Evolutionary conservation across 148 eudicot species (phyloP).

Genomic region (Vaccinium macrocarpon): DNA sequence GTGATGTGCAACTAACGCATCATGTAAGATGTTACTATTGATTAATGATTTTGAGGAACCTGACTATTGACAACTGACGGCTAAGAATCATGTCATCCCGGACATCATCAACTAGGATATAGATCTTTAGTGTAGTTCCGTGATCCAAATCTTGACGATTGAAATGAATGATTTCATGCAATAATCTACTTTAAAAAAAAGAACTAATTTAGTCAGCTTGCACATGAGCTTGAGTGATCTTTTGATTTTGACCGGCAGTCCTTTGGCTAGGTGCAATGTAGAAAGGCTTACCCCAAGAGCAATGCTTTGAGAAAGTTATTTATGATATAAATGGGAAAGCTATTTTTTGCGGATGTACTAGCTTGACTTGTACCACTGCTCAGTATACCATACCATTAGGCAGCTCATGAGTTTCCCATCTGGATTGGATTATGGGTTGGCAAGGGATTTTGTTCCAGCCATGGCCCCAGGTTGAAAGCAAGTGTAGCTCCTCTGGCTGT

Average conservation of each 20-base stretch:
- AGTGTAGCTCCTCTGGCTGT: not conserved
- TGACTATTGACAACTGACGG: not conserved
- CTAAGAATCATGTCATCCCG: not conserved
- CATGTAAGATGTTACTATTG: not conserved
- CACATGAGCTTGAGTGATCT: not conserved
- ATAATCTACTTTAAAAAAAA: conserved; percentile 2
- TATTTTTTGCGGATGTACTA: not conserved
- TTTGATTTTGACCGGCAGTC: not conserved
- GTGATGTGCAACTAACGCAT: not conserved
- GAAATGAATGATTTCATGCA: not conserved
- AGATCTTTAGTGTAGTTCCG: not conserved
- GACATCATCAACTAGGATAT: not conserved
- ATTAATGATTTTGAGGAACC: not conserved
- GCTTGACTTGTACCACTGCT: not conserved
- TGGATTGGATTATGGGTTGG: not conserved
- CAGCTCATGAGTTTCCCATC: not conserved
- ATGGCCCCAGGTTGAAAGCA: not conserved
- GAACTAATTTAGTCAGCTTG: not conserved
- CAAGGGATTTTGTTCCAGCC: not conserved
- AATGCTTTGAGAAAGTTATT: not conserved
- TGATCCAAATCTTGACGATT: not conserved
- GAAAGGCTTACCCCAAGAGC: not conserved
- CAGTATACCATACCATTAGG: not conserved
- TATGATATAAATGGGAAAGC: not conserved
- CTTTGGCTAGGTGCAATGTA: not conserved